phyloP scores from a whole-genome alignment of 2,329 filamentous ascomycete genomes.

The Knufia fluminis region DNA sequence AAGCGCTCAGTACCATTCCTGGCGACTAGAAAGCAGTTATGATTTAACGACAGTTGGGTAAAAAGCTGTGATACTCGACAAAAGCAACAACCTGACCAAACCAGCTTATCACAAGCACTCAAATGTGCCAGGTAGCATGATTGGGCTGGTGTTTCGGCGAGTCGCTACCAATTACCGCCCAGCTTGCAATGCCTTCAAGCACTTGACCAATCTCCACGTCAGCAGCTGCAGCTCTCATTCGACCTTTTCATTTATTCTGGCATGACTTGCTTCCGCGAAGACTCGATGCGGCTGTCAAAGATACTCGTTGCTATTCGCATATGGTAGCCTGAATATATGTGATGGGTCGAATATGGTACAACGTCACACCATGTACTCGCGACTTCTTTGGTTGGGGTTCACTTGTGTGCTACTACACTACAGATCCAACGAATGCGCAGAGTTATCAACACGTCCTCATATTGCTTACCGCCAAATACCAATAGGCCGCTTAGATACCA shows the following conservation, averaged over 20 bases:
- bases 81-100: background rate
- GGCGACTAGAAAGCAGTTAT: background rate
- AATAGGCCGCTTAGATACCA: background rate
- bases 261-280: background rate
- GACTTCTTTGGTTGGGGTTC: slow-evolving; percentile 3
- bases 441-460: slow-evolving; percentile 5
- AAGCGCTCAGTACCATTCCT: slow-evolving; percentile 2
- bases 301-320: background rate
- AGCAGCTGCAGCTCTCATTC: slow-evolving; percentile 4
- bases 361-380: background rate
- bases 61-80: background rate
- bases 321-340: background rate
- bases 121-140: background rate
- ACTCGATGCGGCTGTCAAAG: background rate
- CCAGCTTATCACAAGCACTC: slow-evolving; percentile 7
- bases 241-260: background rate
- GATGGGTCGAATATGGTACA: background rate
- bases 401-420: slow-evolving; percentile 1
- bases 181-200: background rate
- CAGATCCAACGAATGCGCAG: slow-evolving; percentile 3
- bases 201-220: background rate
- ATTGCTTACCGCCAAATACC: slow-evolving; percentile 3
- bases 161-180: background rate
- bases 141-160: background rate
- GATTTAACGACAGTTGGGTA: background rate